Evolutionary conservation across 495 filamentous ascomycete genomes (phyloP).

Genomic region (Penicillium daleae): DNA sequence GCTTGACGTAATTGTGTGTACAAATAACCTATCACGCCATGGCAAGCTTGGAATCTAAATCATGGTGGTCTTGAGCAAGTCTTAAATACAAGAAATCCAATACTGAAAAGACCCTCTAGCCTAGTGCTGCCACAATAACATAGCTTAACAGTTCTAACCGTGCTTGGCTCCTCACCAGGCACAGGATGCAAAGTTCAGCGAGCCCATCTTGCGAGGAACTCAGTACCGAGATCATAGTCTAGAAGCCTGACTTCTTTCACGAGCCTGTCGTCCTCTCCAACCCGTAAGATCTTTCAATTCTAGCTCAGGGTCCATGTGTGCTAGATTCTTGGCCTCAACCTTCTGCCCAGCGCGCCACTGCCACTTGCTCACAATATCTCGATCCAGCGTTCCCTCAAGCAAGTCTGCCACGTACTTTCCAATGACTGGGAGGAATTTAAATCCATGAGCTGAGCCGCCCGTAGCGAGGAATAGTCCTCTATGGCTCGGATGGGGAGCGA

Average conservation of each 20-base stretch:
- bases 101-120: not conserved
- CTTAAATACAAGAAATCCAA: too few species aligned
- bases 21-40: not conserved
- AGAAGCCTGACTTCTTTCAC: slow-evolving; percentile 21
- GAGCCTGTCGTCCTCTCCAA: slow-evolving; percentile 23
- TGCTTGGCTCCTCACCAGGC: too few species aligned
- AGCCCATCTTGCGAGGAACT: not conserved
- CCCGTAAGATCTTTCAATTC: slow-evolving; percentile 27
- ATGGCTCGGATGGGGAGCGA: slow-evolving; percentile 48
- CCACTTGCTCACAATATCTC: slow-evolving; percentile 19
- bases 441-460: slow-evolving; percentile 53
- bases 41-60: too few species aligned
- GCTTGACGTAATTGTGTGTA: slow-evolving; percentile 23
- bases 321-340: slow-evolving; percentile 22
- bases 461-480: slow-evolving; percentile 50
- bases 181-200: not conserved
- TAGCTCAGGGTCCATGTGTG: slow-evolving; percentile 31
- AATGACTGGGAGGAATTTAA: slow-evolving; percentile 62
- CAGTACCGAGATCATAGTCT: slow-evolving; percentile 10
- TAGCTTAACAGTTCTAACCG: not conserved
- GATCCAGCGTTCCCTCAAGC: slow-evolving; percentile 34
- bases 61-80: not conserved
- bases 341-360: slow-evolving; percentile 24
- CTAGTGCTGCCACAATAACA: too few species aligned
- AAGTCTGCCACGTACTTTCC: slow-evolving; percentile 59